Conservation (phyloP, 2,329 filamentous ascomycete species). For the Torrubiellomyces zombiae region DNA sequence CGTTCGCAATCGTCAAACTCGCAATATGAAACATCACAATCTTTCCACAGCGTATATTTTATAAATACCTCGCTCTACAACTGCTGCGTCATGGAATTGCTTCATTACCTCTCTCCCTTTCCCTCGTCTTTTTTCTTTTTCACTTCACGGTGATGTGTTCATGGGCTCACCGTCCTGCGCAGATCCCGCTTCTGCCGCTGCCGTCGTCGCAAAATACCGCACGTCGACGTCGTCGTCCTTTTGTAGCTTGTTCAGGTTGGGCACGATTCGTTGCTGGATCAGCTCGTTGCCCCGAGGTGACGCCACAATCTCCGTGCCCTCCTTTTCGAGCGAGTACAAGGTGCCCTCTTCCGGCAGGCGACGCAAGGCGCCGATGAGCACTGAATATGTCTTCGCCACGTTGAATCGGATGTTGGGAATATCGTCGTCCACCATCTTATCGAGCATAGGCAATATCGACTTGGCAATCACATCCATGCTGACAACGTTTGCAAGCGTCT, state of each 20-base stretch:
- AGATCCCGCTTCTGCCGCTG: slow-evolving; percentile 42
- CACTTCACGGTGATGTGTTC: slow-evolving; percentile 48
- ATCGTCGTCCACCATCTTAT: slow-evolving; percentile 82
- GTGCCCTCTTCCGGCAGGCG: slow-evolving; percentile 81
- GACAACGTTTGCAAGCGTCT: slow-evolving; percentile 90
- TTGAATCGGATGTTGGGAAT: slow-evolving; percentile 99
- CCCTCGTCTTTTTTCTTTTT: too few species aligned
- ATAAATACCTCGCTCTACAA: background rate
- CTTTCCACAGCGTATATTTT: too few species aligned
- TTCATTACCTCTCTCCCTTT: slow-evolving; percentile 25
- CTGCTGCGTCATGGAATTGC: slow-evolving; percentile 36
- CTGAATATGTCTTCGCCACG: slow-evolving; percentile 90
- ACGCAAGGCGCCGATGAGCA: slow-evolving; percentile 81
- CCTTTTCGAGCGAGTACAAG: slow-evolving; percentile 69
- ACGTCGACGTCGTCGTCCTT: slow-evolving; percentile 97
- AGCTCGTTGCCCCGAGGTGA: slow-evolving; percentile 61
- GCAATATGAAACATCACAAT: too few species aligned
- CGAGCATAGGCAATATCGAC: slow-evolving; percentile 89
- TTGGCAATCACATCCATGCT: slow-evolving; percentile 84
- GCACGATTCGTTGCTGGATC: slow-evolving; percentile 73
- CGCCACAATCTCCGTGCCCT: slow-evolving; percentile 41
- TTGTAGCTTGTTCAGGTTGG: slow-evolving; percentile 86
- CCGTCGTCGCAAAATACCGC: slow-evolving; percentile 90
- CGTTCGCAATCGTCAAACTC: too few species aligned
- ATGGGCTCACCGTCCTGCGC: slow-evolving; percentile 38